Base-by-base conservation (phyloP, 768 basidiomycete species). In the Dentipellis sp. region DNA sequence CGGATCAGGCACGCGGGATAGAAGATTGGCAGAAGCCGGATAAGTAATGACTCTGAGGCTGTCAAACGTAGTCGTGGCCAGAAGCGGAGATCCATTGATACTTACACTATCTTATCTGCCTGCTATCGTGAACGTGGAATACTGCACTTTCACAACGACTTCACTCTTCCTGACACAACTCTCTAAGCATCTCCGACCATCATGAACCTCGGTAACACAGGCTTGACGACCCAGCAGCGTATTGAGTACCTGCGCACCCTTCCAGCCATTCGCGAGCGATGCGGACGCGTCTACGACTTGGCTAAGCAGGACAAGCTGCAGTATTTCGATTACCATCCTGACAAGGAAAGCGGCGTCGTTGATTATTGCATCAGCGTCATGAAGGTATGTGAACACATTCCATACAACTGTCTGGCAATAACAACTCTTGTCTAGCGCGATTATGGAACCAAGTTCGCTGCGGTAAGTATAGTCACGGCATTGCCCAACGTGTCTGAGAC, bases 201-300 rank as follows among this genome's bases (percentile, higher is more conserved):
- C 52, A 63, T 63, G 63, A 53, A 57, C 56, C 22, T 54, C 54
- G 49, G 36, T 34, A 22, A 46, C 3, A 34, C 42, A 19, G 46
- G 23, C 17, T 14, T 53, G 3, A 55, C 65, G 2, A 58, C 57
- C 29, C 51, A 70, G 42, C 68, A 75, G 58, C 79, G 72, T 39
- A 81, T 84, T 22, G 72, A 71, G 5, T 94, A 94, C 65, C 80
- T 97, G 46, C 84, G 87, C 35, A 92, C 90, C 0, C 77, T 97
- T 3, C 88, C 91, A 14, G 81, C 93, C n/a, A 92, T 97, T 63
- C 81, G 95, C 48, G 86, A 94, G 63, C 79, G 91, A 45, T 98
- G 93, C 69, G 67, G 71, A 10, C 78, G 78, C 42, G 91, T 98
- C 36, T 83, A 88, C 68, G 78, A 82, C 29, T 83, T 95, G 17